Percentiles rank a stretch among this genome's conserved stretches.
These are phyloP conservation scores for Shiraia sp. DNA, from an alignment of 2,329 filamentous ascomycete genomes.

Conservation along the genomic window DNA sequence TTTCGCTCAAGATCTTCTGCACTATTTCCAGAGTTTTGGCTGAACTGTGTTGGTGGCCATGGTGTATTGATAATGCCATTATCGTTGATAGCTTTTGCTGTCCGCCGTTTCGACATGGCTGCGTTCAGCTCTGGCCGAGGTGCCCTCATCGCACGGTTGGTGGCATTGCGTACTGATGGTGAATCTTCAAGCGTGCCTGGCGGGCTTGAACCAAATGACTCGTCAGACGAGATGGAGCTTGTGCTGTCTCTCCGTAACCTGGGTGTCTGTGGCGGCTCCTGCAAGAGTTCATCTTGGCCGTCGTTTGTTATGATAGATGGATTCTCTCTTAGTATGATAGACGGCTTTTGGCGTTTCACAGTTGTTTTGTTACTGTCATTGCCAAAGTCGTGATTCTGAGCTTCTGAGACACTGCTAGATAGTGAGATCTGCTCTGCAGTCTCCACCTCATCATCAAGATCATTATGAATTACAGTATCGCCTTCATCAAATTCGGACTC, in stretches of 20 bases:
- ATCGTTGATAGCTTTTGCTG: slow-evolving; percentile 46
- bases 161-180: slow-evolving; percentile 37
- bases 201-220: slow-evolving; percentile 39
- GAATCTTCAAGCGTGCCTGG: slow-evolving; percentile 38
- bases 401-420: background rate
- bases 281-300: slow-evolving; percentile 11
- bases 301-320: slow-evolving; percentile 25
- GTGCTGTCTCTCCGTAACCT: slow-evolving; percentile 34
- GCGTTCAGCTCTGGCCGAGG: slow-evolving; percentile 49
- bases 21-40: slow-evolving; percentile 28
- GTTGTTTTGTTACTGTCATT: background rate
- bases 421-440: background rate
- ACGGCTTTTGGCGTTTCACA: background rate
- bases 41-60: slow-evolving; percentile 44
- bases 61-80: slow-evolving; percentile 23
- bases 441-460: slow-evolving; percentile 17
- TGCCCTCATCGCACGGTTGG: slow-evolving; percentile 29
- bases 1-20: slow-evolving; percentile 74
- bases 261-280: slow-evolving; percentile 35
- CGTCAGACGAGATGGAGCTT: slow-evolving; percentile 33
- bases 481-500: slow-evolving; percentile 41
- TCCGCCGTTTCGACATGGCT: slow-evolving; percentile 47
- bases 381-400: background rate
- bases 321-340: slow-evolving; percentile 13
- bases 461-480: slow-evolving; percentile 40